Base-by-base conservation (phyloP, 2,329 filamentous ascomycete species). In the Paecilomyces dactylethromorphus region DNA sequence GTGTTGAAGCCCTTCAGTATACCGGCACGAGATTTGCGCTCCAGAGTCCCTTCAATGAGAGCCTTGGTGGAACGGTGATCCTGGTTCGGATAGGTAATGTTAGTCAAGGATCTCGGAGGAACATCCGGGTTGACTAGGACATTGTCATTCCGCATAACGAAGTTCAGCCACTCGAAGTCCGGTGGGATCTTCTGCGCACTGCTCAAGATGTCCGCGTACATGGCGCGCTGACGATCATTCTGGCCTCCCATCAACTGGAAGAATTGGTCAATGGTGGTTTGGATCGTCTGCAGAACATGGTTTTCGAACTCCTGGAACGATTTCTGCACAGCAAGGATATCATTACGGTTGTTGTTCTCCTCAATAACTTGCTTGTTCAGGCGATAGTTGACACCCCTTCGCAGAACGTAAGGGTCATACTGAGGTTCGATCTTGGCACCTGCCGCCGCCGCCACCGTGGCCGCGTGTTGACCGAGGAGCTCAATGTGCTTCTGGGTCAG, bases 401-500 rank as follows among this genome's bases (percentile, higher is more conserved):
- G 85, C 53, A 97, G 74, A 58, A 97, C 83, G 71, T 97, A 99
- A 3, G 94, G 94, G 72, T 99, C 94, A 33, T 96, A 86, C 12
- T 78, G 70, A 1, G 90, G 84, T 51, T 84, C 83, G 66, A 93
- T 78, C 69, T 85, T 89, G 60, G 87, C 89, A 45, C 88, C 87
- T 2, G 84, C 82, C 4, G 66, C 64, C 1, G 91, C 88, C 66
- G 95, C 91, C 68, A 87, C 95, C 2, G 84, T 78, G 10, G 92
- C 91, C 0, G 91, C 86, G 68, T 96, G 87, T 77, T 94, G 89
- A 45, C 91, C 92, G 1, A 99, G 86, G 24, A 96, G 83, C 78
- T 99, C 93, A 63, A 99, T 96, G 66, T 97, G 91, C 80, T 96
- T 97, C 79, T 99, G 93, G 0, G 93, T 97, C 6, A 78, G 80